Base-by-base conservation (phyloP, 345 rosid species). In the Melastoma malabathricum region DNA sequence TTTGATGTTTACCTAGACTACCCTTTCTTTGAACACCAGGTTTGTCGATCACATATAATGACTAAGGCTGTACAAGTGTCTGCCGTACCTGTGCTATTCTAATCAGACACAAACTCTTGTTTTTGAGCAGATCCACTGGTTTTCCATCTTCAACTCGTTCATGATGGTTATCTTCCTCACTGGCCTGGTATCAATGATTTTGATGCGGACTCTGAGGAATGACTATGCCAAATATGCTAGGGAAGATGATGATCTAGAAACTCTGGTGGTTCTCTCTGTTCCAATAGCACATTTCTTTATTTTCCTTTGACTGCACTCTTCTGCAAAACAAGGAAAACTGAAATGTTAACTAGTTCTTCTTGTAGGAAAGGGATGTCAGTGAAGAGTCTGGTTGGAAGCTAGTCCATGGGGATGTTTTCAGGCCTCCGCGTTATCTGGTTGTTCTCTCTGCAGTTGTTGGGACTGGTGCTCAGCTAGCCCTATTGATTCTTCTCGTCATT, bases 371-470 rank as follows among this genome's bases (percentile, higher is more conserved):
- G 57, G 97, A 88, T 75, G 97, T 82, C 55, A 84, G 84, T 62
- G 97, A 88, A 72, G 97, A 88, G 68, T 82, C 97, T 61, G 97
- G 97, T 51, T 88, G 97, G 97, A 88, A 88, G 71, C 92, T 88
- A 70, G 97, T 88, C 56, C 97, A 88, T 56, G 97, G 97, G 0
- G 97, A 88, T 82, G 97, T 88, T 65, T 88, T 88, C 73, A 77
- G 97, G 49, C 80, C 83, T 47, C 84, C 92, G 51, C 73, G 64
- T 52, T 66, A 63, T 73, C 61, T 80, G 64, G 88, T 76, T 64
- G 44, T 84, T 55, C 75, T 88, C 56, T 82, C 97, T 67, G 97
- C 97, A 61, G 84, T 88, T 60, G 97, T 88, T 53, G 97, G 97
- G 34, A 88, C 94, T 16, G 97, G 97, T 61, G 97, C 94, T 58